Conservation (phyloP, 1,139 yeast genomes). For the Scheffersomyces cryptocercus region DNA sequence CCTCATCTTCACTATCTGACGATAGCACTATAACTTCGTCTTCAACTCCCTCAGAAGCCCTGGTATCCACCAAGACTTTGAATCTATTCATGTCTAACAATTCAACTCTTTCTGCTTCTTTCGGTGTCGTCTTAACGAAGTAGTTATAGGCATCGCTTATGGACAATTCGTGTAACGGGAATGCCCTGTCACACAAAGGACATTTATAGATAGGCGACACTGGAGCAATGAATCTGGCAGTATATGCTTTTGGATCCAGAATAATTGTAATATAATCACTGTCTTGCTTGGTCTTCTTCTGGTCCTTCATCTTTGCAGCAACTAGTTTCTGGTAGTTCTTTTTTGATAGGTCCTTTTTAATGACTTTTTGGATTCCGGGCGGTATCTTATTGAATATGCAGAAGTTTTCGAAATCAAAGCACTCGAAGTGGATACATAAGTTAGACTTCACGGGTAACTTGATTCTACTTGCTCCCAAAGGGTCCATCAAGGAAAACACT, state of each 20-base stretch:
- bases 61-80: conserved; percentile 31
- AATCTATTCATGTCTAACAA: conserved; percentile 37
- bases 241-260: conserved; percentile 2
- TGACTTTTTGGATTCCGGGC: conserved; percentile 25
- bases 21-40: conserved; percentile 30
- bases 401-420: conserved; percentile 48
- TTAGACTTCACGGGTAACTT: conserved; percentile 42
- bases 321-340: conserved; percentile 23
- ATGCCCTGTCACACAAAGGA: conserved; percentile 41
- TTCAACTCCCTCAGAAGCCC: conserved; percentile 9
- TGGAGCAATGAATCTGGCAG: conserved; percentile 12
- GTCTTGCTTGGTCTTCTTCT: conserved; percentile 3
- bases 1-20: conserved; percentile 24
- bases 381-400: conserved; percentile 42
- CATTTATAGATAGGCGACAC: conserved; percentile 34
- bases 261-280: background rate
- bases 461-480: conserved; percentile 35
- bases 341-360: conserved; percentile 28
- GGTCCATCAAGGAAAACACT: conserved; percentile 16
- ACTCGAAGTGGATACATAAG: conserved; percentile 44
- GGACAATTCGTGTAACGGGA: conserved; percentile 35
- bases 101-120: conserved; percentile 36
- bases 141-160: conserved; percentile 46
- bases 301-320: conserved; percentile 7
- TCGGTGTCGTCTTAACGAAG: conserved; percentile 43